Evolutionary conservation across 1,284 basidiomycete species (phyloP).

Genomic region (Takashimella tepidaria): DNA sequence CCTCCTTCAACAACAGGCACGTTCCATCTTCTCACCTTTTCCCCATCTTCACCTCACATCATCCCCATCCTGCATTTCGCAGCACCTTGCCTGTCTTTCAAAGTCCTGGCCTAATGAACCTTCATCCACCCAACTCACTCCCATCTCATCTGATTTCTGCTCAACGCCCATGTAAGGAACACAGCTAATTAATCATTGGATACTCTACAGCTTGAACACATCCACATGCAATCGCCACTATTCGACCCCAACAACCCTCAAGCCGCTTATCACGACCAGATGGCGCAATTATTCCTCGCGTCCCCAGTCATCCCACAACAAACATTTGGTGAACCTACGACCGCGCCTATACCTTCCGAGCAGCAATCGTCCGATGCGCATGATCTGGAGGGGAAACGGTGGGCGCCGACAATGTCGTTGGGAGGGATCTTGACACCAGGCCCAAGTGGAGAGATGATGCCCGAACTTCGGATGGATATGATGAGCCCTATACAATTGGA

Average conservation of each 20-base stretch:
- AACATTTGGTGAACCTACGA: neutral
- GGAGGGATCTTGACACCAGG: constrained; percentile 29
- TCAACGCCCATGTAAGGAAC: neutral
- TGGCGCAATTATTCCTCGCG: constrained; percentile 38
- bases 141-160: neutral
- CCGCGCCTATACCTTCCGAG: neutral
- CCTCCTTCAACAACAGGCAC: neutral
- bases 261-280: constrained; percentile 23
- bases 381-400: constrained; percentile 4
- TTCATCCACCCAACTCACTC: neutral
- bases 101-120: neutral
- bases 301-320: constrained; percentile 18
- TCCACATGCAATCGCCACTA: constrained; percentile 48
- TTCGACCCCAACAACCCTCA: constrained; percentile 33
- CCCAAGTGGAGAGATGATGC: constrained; percentile 40
- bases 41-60: neutral
- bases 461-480: constrained; percentile 32
- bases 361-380: neutral
- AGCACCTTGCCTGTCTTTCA: no score
- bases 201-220: constrained; percentile 40
- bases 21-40: neutral
- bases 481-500: constrained; percentile 45
- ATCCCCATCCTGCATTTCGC: neutral
- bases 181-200: neutral
- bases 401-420: constrained; percentile 6